Evolutionary conservation across 257 asterid species (phyloP), one percentile per base, ranked within the genome.

Genomic region (Ophiorrhiza pumila): DNA sequence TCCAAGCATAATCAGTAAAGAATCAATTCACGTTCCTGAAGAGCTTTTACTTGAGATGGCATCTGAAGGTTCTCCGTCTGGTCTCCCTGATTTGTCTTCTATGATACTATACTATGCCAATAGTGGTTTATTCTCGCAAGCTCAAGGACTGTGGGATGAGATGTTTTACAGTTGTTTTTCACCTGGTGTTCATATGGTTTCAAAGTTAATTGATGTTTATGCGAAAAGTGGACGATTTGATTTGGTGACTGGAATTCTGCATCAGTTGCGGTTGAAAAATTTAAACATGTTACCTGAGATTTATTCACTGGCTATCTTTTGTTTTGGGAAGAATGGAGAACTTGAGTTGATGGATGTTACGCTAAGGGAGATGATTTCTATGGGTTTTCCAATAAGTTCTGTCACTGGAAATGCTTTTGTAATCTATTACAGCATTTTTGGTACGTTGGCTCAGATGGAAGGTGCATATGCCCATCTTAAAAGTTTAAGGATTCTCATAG

Each of bases 401-500:
- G 77, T 66, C 31, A 78, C 81, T 45, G 98, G 96, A 57, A 95
- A 95, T 90, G 89, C 96, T 69, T 91, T 85, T 81, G 83, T 95
- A 34, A 62, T 87, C 68, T 87, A 89, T 74, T 83, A 87, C 61
- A 84, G 97, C 73, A 69, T 57, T 59, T 85, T 74, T 69, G 95
- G 96, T 71, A 82, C 91, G 1, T 27, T 95, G 71, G 60, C 85
- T 76, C 96, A 88, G 52, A 71, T 84, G 87, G 96, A 95, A 83
- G 75, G 55, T 69, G 92, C 97, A 31, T 91, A 86, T 81, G 85
- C 89, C 18, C 88, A 91, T 68, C 88, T 95, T 55, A 92, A 89
- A 87, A 83, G 84, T 76, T 86, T 97, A 23, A 88, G 91, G 85
- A 85, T 95, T 84, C 93, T 95, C 69, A 84, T 95, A 64, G 96